Conservation (phyloP, 768 basidiomycete genomes). For the Mycena pura region DNA sequence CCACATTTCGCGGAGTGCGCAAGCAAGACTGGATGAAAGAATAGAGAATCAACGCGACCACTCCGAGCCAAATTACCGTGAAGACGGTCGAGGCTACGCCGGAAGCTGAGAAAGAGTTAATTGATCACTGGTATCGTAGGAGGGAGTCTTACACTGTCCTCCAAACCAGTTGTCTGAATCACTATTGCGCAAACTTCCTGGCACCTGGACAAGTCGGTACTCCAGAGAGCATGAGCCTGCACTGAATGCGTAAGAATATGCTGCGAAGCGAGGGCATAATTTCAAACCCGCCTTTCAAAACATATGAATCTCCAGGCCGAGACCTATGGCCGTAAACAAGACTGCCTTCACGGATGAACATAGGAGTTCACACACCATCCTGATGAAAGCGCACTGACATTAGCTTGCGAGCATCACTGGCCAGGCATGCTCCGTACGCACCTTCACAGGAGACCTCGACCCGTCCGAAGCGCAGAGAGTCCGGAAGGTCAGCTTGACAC, state of each 20-base stretch:
- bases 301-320: constrained; percentile 79
- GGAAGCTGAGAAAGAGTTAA: constrained; percentile 44
- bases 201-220: constrained; percentile 80
- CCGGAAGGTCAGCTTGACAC: constrained; percentile 92
- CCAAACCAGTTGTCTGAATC: constrained; percentile 38
- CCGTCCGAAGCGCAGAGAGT: constrained; percentile 79
- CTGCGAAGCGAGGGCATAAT: background rate
- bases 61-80: constrained; percentile 60
- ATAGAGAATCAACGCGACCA: constrained; percentile 62
- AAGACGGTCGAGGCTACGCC: constrained; percentile 58
- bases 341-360: too few species aligned
- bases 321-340: too few species aligned
- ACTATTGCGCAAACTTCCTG: constrained; percentile 47
- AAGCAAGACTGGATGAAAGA: constrained; percentile 64
- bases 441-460: constrained; percentile 86
- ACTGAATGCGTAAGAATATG: background rate
- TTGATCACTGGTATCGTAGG: background rate
- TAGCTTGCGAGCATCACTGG: background rate
- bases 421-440: background rate
- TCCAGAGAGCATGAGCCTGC: constrained; percentile 87
- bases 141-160: constrained; percentile 2
- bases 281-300: constrained; percentile 68
- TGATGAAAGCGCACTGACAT: too few species aligned
- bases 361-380: too few species aligned
- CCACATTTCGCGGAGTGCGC: constrained; percentile 37